phyloP scores from a whole-genome alignment of 2,329 filamentous ascomycete species.

The Celoporthe dispersa region DNA sequence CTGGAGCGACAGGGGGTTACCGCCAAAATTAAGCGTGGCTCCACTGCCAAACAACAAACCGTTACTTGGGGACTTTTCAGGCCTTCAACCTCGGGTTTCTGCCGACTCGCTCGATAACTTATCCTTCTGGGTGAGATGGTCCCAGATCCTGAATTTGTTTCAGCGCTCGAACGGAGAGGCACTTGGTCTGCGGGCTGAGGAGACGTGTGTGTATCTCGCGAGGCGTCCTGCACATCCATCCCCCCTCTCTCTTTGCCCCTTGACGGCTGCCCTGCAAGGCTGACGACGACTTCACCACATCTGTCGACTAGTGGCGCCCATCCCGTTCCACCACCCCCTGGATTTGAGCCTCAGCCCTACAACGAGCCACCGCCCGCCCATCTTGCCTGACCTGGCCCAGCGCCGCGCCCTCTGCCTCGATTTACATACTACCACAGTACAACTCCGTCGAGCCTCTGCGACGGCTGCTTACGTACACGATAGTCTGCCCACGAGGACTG shows the following conservation, averaged over 20 bases:
- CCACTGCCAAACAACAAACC: background rate
- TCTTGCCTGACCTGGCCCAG: background rate
- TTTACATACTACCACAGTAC: background rate
- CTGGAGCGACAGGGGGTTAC: background rate
- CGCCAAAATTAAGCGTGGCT: conserved; percentile 6
- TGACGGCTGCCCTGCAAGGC: conserved; percentile 2
- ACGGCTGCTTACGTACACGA: background rate
- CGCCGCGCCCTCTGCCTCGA: background rate
- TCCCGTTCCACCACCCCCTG: background rate
- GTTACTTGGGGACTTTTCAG: background rate
- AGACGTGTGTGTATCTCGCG: background rate
- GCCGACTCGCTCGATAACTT: background rate
- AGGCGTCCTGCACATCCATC: background rate
- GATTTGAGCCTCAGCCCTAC: background rate
- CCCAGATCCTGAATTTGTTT: conserved; percentile 1
- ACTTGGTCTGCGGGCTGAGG: conserved; percentile 1
- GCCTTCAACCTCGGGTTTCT: conserved; percentile 3
- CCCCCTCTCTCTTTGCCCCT: background rate
- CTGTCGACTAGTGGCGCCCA: background rate
- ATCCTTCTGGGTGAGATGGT: background rate
- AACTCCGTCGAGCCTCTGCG: background rate
- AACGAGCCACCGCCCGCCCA: conserved; percentile 11
- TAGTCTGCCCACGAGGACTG: background rate
- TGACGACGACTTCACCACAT: conserved; percentile 2
- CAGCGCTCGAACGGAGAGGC: background rate